Percentiles rank a stretch among this genome's conserved stretches.
These are phyloP conservation scores for Citrullus colocynthis DNA, from an alignment of 306 rosid genomes.

Conservation along the genomic window DNA sequence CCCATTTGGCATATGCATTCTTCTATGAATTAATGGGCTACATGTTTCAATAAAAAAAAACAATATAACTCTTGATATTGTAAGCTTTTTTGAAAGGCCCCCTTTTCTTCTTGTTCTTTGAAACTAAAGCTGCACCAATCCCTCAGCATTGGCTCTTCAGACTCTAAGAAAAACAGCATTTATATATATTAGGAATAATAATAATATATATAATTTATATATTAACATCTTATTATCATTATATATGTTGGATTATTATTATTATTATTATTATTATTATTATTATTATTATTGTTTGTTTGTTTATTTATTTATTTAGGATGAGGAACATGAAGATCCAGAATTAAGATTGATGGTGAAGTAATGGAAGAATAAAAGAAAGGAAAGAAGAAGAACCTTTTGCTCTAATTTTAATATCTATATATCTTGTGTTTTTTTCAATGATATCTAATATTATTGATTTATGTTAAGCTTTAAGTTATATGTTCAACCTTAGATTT, in stretches of 20 bases:
- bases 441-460: background rate
- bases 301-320: background rate
- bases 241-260: background rate
- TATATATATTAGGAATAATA: background rate
- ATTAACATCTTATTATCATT: too few species aligned
- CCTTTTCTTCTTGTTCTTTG: background rate
- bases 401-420: background rate
- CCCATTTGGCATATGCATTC: background rate
- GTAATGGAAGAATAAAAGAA: background rate
- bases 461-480: background rate
- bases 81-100: slow-evolving; percentile 2
- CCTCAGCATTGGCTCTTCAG: background rate
- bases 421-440: background rate
- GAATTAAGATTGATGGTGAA: background rate
- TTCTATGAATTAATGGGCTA: background rate
- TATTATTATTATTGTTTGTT: background rate
- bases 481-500: background rate
- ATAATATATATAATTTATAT: too few species aligned
- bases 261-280: too few species aligned
- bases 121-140: slow-evolving; percentile 6
- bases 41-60: background rate
- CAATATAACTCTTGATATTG: background rate
- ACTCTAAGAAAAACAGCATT: background rate
- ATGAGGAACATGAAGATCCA: slow-evolving; percentile 7
- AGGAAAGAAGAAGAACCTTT: background rate